These are phyloP conservation scores for Aspergillus mulundensis DNA, from an alignment of 495 filamentous ascomycete species.

Conservation along the genomic window DNA sequence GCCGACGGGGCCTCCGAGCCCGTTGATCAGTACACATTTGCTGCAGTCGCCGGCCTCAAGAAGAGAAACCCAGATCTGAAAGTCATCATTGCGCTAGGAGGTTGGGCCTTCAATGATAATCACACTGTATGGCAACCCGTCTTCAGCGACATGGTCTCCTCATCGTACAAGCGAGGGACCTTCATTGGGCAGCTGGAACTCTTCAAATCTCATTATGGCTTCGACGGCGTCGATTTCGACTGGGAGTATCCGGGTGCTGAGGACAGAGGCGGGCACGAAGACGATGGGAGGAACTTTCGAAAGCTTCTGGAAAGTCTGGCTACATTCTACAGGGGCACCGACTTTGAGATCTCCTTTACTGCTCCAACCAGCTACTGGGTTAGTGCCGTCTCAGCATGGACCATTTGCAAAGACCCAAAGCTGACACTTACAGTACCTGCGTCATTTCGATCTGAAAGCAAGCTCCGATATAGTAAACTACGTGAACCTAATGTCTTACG, in stretches of 20 bases:
- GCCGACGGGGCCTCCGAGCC: neutral
- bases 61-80: neutral
- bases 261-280: slow-evolving; percentile 35
- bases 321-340: neutral
- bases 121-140: neutral
- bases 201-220: neutral
- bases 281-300: slow-evolving; percentile 37
- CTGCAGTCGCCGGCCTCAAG: slow-evolving; percentile 19
- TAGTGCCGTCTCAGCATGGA: no score
- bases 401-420: no score
- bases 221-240: slow-evolving; percentile 17
- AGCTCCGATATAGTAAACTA: slow-evolving; percentile 38
- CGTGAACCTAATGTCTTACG: slow-evolving; percentile 53
- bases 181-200: no score
- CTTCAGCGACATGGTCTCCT: neutral
- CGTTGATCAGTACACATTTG: slow-evolving; percentile 6
- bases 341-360: slow-evolving; percentile 6
- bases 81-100: slow-evolving; percentile 3
- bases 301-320: slow-evolving; percentile 20
- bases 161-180: neutral
- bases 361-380: slow-evolving; percentile 5
- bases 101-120: slow-evolving; percentile 4
- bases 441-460: slow-evolving; percentile 39
- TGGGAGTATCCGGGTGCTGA: slow-evolving; percentile 38
- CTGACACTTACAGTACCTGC: slow-evolving; percentile 29